phyloP scores from a whole-genome alignment of 495 filamentous ascomycete species.

The Staphylotrichum tortipilum region DNA sequence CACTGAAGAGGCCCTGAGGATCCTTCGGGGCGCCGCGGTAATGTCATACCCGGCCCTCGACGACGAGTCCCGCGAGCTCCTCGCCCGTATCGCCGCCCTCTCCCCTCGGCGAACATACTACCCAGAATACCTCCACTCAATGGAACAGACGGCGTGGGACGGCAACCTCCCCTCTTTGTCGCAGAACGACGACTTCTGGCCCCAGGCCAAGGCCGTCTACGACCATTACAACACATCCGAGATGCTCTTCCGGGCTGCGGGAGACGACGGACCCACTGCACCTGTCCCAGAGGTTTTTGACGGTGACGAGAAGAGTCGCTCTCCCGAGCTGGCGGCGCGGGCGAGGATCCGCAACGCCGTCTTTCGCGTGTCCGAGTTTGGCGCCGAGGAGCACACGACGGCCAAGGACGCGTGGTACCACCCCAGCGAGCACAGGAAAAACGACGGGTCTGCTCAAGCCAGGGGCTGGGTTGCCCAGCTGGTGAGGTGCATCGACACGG shows the following conservation, averaged over 20 bases:
- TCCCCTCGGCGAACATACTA: constrained; percentile 39
- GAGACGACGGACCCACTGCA: neutral
- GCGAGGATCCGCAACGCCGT: constrained; percentile 38
- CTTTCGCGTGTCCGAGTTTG: constrained; percentile 44
- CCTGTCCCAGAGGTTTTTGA: neutral
- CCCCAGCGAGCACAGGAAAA: neutral
- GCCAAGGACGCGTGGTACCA: constrained; percentile 7
- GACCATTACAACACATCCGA: neutral
- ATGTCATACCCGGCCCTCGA: constrained; percentile 42
- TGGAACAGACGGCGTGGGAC: constrained; percentile 24
- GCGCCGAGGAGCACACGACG: constrained; percentile 39
- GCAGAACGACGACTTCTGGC: constrained; percentile 44
- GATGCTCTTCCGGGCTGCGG: neutral
- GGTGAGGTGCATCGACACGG: neutral
- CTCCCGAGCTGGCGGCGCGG: constrained; percentile 26
- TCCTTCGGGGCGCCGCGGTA: constrained; percentile 40
- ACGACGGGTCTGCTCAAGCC: neutral
- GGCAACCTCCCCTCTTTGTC: constrained; percentile 30
- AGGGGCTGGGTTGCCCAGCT: neutral
- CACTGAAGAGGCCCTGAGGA: constrained; percentile 49
- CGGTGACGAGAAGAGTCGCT: neutral
- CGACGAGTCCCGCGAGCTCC: constrained; percentile 29
- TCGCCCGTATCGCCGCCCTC: constrained; percentile 40
- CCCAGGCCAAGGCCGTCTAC: neutral
- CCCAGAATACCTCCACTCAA: constrained; percentile 12